Evolutionary conservation across 495 filamentous ascomycete species (phyloP).

Genomic region (Penicillium waksmanii): DNA sequence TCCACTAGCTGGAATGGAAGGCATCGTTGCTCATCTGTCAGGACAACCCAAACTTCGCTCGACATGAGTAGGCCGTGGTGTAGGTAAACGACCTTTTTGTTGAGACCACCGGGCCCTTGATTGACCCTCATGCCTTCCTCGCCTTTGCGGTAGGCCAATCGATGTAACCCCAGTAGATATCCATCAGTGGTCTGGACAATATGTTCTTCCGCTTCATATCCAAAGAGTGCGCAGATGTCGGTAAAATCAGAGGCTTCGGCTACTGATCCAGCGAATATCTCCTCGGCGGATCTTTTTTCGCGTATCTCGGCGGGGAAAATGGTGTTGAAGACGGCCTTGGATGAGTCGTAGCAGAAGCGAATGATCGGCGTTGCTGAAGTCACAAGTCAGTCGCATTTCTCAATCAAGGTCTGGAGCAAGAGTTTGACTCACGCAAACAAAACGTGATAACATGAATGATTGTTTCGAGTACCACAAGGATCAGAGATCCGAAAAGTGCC

Average conservation of each 20-base stretch:
- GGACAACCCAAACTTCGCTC: conserved; percentile 96
- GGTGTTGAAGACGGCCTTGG: conserved; percentile 79
- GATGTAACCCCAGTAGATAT: conserved; percentile 89
- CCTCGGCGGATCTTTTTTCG: conserved; percentile 55
- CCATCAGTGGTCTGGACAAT: conserved; percentile 93
- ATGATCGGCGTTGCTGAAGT: conserved; percentile 73
- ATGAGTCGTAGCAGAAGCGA: conserved; percentile 78
- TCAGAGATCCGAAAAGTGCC: conserved; percentile 78
- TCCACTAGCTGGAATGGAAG: conserved; percentile 91
- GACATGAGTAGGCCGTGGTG: conserved; percentile 98
- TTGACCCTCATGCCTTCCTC: conserved; percentile 76
- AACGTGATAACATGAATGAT: conserved; percentile 87
- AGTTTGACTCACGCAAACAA: conserved; percentile 69
- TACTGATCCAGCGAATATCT: conserved; percentile 49
- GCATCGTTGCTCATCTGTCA: conserved; percentile 82
- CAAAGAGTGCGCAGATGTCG: conserved; percentile 85
- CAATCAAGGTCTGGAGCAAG: not conserved
- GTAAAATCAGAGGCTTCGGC: conserved; percentile 85
- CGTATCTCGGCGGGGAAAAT: conserved; percentile 71
- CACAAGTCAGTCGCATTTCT: conserved; percentile 26
- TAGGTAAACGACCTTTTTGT: conserved; percentile 89
- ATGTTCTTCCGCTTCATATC: conserved; percentile 93
- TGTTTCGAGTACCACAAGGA: conserved; percentile 78
- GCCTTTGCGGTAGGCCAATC: conserved; percentile 78
- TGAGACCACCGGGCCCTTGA: conserved; percentile 65